Evolutionary conservation across 768 basidiomycete species (phyloP).

Genomic region (Trametes cubensis): DNA sequence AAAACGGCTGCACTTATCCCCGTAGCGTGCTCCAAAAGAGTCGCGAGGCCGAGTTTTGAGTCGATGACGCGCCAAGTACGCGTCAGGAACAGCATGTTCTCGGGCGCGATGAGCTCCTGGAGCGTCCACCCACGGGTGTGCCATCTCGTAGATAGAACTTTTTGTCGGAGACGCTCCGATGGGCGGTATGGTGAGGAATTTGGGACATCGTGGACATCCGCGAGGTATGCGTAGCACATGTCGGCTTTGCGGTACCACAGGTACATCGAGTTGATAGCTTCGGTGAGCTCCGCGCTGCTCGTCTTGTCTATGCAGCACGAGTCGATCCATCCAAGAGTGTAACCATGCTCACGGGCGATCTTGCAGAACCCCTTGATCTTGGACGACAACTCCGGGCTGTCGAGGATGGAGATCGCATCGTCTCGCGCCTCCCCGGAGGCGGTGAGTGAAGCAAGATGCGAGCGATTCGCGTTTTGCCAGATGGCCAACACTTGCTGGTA

Average conservation of each 20-base stretch:
- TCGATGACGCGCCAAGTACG: conserved; percentile 13
- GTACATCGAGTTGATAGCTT: conserved; percentile 26
- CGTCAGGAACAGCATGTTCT: conserved; percentile 10
- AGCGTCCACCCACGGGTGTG: conserved; percentile 21
- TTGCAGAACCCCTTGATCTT: conserved; percentile 15
- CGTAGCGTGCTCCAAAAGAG: conserved; percentile 13
- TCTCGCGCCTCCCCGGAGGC: no score
- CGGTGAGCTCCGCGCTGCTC: conserved; percentile 21
- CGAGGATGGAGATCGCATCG: no score
- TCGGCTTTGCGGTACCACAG: conserved; percentile 22
- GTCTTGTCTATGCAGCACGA: conserved; percentile 26
- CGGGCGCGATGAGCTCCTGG: conserved; percentile 24
- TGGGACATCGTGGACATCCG: conserved; percentile 15
- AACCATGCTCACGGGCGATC: conserved; percentile 13
- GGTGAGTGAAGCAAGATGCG: no score
- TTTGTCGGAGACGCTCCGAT: conserved; percentile 1
- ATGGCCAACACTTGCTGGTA: no score
- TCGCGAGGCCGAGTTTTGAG: conserved; percentile 12
- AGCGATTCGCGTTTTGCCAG: no score
- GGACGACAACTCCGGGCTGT: neutral
- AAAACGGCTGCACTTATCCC: conserved; percentile 12
- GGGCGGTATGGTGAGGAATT: neutral
- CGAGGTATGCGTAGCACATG: conserved; percentile 18
- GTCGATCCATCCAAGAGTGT: conserved; percentile 21
- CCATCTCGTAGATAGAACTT: conserved; percentile 18